These are phyloP conservation scores for Colletotrichum sp. DNA, from an alignment of 2,329 filamentous ascomycete genomes.

Conservation along the genomic window DNA sequence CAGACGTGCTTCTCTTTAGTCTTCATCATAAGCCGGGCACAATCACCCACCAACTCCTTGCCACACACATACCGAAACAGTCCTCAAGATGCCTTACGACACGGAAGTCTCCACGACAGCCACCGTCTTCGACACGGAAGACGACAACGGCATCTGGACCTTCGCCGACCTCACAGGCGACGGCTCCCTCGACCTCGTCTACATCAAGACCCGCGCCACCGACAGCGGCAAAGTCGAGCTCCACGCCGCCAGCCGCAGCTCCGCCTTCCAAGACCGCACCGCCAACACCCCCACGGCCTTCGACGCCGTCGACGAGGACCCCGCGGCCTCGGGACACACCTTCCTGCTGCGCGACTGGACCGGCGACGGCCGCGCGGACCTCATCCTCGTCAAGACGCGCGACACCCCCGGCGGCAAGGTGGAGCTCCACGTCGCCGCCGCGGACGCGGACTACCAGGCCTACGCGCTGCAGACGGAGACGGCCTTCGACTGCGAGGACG, in stretches of 20 bases:
- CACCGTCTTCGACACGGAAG: not conserved
- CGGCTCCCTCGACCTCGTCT: not conserved
- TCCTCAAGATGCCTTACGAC: not conserved
- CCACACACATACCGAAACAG: not conserved
- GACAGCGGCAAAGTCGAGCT: not conserved
- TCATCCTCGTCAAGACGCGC: not conserved
- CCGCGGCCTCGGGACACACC: not conserved
- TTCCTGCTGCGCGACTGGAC: not conserved
- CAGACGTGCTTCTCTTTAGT: not conserved
- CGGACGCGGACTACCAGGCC: not conserved
- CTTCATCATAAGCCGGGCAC: not conserved
- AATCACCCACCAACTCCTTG: not conserved
- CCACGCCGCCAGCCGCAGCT: not conserved
- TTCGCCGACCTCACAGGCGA: not conserved
- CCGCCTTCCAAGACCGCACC: not conserved
- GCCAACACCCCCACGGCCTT: not conserved
- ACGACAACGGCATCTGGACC: not conserved
- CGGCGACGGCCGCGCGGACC: not conserved
- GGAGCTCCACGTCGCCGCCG: not conserved
- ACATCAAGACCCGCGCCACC: not conserved
- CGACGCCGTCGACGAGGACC: not conserved
- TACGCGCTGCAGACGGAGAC: not conserved
- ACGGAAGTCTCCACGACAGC: accelerated
- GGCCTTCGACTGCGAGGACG: not conserved
- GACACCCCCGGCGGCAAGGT: not conserved